A percentile compares a stretch with the other conserved stretches of the same genome.
Conservation (phyloP, 805 yeast genomes). For the Yarrowia yakushimensis region DNA sequence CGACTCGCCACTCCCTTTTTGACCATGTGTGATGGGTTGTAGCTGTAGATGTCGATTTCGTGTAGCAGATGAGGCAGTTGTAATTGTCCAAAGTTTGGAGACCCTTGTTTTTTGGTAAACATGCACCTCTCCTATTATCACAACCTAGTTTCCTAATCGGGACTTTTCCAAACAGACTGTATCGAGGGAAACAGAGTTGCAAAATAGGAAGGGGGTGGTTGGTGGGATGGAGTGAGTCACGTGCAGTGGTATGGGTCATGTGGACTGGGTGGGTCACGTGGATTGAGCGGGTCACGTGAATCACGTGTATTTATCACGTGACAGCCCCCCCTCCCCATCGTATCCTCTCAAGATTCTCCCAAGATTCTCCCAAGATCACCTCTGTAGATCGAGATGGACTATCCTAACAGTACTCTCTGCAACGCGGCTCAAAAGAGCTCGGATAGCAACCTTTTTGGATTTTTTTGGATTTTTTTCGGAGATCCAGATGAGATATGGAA, state of each 20-base stretch:
- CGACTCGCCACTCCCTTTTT: slow-evolving; percentile 23
- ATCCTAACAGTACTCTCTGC: not conserved
- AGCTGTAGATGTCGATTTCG: not conserved
- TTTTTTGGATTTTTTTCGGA: too few relatives aligned
- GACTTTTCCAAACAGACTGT: slow-evolving; percentile 4
- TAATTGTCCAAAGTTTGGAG: too few relatives aligned
- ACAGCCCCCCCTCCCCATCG: too few relatives aligned
- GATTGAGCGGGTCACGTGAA: too few relatives aligned
- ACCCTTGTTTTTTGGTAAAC: not conserved
- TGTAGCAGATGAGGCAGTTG: not conserved
- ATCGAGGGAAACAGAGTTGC: not conserved
- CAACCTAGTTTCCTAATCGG: not conserved
- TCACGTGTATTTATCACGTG: too few relatives aligned
- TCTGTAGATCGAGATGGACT: not conserved
- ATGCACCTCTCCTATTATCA: slow-evolving; percentile 14
- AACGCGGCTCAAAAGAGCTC: not conserved
- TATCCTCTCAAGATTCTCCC: too few relatives aligned
- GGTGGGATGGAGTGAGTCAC: too few relatives aligned
- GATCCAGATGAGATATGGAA: too few relatives aligned
- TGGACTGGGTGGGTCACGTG: not conserved
- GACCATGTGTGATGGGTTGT: not conserved
- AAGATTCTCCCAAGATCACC: too few relatives aligned
- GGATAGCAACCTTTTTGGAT: not conserved
- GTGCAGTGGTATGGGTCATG: not conserved
- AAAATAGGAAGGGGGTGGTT: too few relatives aligned